phyloP scores from a whole-genome alignment of 1,284 basidiomycete genomes.

The Moniliella sp. region DNA sequence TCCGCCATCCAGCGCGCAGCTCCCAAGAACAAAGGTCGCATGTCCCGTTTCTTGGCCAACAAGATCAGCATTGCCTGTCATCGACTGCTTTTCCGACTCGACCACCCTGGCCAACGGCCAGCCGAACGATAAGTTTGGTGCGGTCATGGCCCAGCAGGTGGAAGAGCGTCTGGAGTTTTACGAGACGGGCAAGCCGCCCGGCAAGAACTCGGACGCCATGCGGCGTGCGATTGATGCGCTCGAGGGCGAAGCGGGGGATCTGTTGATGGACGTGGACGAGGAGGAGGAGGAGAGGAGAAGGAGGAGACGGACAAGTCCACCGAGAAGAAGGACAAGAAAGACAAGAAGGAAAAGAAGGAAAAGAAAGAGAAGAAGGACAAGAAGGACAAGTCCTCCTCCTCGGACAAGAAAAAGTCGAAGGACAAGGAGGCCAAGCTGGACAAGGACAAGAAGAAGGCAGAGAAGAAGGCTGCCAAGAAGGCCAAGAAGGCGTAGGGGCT shows the following conservation, averaged over 20 bases:
- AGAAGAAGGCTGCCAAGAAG: too few species aligned
- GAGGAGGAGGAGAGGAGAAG: too few species aligned
- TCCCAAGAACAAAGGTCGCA: conserved; percentile 87
- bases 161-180: conserved; percentile 90
- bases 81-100: conserved; percentile 87
- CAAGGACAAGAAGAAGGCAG: conserved; percentile 1
- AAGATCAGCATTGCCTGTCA: conserved; percentile 93
- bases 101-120: conserved; percentile 1
- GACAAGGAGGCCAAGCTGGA: conserved; percentile 1
- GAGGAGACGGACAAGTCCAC: conserved; percentile 3
- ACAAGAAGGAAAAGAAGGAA: conserved; percentile 2
- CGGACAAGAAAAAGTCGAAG: conserved; percentile 1
- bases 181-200: conserved; percentile 51
- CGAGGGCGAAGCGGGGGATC: conserved; percentile 44
- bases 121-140: conserved; percentile 79
- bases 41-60: conserved; percentile 91
- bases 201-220: conserved; percentile 69
- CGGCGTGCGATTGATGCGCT: conserved; percentile 54
- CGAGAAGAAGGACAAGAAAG: conserved; percentile 2
- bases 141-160: conserved; percentile 75
- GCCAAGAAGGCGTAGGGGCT: conserved; percentile 1
- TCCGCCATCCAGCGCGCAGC: conserved; percentile 65
- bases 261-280: too few species aligned
- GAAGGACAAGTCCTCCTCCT: too few species aligned
- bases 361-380: conserved; percentile 1